Evolutionary conservation across 305 asterid genomes (phyloP).

Genomic region (Fraxinus ornus): DNA sequence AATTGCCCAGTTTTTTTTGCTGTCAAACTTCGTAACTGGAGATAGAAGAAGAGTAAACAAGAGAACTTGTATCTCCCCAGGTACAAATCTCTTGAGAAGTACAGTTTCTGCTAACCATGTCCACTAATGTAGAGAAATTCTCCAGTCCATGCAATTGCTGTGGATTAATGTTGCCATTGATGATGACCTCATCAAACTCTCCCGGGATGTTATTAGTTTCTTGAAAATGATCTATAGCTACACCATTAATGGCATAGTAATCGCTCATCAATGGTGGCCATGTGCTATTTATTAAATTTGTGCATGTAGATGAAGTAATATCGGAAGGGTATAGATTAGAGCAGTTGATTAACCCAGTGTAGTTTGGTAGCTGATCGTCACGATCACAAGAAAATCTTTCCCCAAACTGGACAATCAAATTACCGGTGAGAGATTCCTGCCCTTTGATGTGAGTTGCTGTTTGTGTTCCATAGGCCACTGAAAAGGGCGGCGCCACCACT

Average conservation of each 20-base stretch:
- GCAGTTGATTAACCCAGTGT: not conserved
- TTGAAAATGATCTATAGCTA: conserved; percentile 16
- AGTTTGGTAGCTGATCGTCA: conserved; percentile 1
- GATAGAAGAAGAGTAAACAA: conserved; percentile 28
- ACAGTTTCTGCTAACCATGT: not conserved
- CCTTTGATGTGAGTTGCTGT: conserved; percentile 1
- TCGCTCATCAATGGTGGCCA: conserved; percentile 13
- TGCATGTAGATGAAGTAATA: conserved; percentile 3
- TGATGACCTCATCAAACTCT: conserved; percentile 12
- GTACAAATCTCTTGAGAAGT: conserved; percentile 30
- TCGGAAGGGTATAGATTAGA: conserved; percentile 16
- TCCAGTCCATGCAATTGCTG: conserved; percentile 31
- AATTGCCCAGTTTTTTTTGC: conserved; percentile 4
- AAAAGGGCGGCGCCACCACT: conserved; percentile 11
- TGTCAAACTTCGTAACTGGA: conserved; percentile 24
- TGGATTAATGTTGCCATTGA: conserved; percentile 8
- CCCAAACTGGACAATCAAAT: conserved; percentile 16
- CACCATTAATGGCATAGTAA: conserved; percentile 15
- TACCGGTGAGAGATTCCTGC: not conserved
- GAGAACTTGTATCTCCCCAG: conserved; percentile 41
- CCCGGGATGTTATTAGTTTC: conserved; percentile 19
- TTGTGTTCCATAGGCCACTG: conserved; percentile 13
- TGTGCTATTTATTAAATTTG: not conserved
- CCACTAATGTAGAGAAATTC: conserved; percentile 20
- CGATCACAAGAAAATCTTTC: conserved; percentile 7